These are phyloP conservation scores for Luffa aegyptiaca DNA, from an alignment of 306 rosid genomes.

Conservation along the genomic window DNA sequence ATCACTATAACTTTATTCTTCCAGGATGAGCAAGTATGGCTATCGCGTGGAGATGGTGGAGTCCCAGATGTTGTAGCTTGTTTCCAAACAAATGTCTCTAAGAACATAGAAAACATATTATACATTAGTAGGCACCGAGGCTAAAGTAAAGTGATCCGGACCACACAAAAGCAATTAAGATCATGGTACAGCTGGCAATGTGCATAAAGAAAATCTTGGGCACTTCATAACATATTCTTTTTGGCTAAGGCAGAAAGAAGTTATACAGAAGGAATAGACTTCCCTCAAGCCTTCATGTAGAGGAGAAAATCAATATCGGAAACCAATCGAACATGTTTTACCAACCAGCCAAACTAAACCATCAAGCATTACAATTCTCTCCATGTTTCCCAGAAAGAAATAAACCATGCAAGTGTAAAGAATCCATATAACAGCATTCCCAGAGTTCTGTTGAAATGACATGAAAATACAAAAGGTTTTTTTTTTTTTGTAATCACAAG, in stretches of 20 bases:
- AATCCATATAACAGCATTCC: background rate
- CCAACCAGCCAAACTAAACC: background rate
- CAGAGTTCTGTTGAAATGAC: background rate
- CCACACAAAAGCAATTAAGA: background rate
- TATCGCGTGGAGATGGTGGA: conserved; percentile 92
- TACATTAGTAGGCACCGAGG: background rate
- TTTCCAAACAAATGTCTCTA: conserved; percentile 93
- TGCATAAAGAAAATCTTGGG: background rate
- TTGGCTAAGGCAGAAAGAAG: background rate
- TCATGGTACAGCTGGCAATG: background rate
- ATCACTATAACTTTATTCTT: conserved; percentile 73
- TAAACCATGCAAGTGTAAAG: background rate
- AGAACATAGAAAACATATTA: conserved; percentile 15
- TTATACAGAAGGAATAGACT: background rate
- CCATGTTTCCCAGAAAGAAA: background rate
- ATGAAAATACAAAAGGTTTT: background rate
- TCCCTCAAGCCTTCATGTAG: background rate
- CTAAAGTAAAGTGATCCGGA: background rate
- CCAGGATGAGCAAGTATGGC: conserved; percentile 95
- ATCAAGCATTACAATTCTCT: background rate
- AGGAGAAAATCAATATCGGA: background rate
- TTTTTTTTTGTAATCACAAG: background rate
- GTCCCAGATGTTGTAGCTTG: conserved; percentile 65
- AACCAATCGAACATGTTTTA: background rate
- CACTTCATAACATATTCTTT: background rate